Evolutionary conservation across 2,329 filamentous ascomycete species (phyloP), one percentile per base, ranked within the genome.

Genomic region (Dothiorella sarmentorum): DNA sequence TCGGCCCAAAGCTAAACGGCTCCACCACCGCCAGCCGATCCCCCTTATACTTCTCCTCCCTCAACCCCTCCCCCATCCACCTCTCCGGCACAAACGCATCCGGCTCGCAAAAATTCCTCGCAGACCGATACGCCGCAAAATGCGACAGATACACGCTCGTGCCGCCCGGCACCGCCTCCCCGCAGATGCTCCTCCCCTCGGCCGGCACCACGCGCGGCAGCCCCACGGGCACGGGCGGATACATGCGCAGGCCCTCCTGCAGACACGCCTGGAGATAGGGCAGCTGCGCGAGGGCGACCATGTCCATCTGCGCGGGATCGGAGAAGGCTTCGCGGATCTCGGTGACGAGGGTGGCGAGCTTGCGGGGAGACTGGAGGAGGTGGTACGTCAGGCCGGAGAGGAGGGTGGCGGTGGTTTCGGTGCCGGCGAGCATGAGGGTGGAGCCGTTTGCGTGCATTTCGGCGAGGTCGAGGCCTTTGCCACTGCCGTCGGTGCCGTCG

Each of bases 361-460:
- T 62, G 1, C 61, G 61, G 0, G 68, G 62, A 26, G 58, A 62
- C 24, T 61, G 66, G 6, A 75, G 61, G 0, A 77, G 65, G 13
- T 68, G 56, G 56, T 66, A 78, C 0, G 71, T 74, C 7, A 72
- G 49, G 4, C 74, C 76, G 7, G 68, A 70, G 1, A 79, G 64
- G 7, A 74, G 52, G 0, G 72, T 76, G 0, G 77, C 76, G 0
- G 75, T 75, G 0, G 78, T 79, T 57, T 80, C 77, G 18, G 72
- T 74, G 1, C 76, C 77, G 2, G 76, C 78, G 6, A 75, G 55
- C 63, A 78, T 76, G 33, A 78, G 68, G 0, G 75, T 26, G 2
- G 63, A 61, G 0, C 70, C 64, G 52, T 75, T 76, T 0, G 69
- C 60, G 18, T 76, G 67, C 66, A 79, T 75, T 45, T 80, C 73